Evolutionary conservation across 1,139 yeast species (phyloP), one percentile per base, ranked within the genome.

Genomic region (Geotrichum bryndzae): DNA sequence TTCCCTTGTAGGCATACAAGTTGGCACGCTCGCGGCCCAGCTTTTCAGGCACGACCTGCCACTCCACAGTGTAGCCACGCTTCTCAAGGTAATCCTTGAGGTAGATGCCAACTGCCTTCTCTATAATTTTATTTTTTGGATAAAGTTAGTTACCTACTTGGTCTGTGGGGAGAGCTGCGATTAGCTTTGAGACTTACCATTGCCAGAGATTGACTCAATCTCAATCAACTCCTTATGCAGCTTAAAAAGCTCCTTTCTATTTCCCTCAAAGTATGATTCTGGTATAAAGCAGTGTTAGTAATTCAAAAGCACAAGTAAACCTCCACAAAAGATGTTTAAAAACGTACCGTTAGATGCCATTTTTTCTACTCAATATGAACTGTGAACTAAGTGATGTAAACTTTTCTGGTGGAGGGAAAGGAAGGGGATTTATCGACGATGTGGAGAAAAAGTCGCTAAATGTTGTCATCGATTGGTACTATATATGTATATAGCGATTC

Each of bases 1-100:
- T 58, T 1, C 86, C 85, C 25, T 73, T 66, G 69, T 84, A 86
- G 4, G 89, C 89, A 68, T 82, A 86, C 33, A 86, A 74, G 67
- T 86, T 85, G 55, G 62, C 61, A 1, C 60, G 62, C 67, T 75
- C 75, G 57, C 87, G 76, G 6, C 71, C 71, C 1, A 68, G 61
- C 6, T 70, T 72, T 59, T 71, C 72, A 4, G 70, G 72, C 18
- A 82, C 78, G 11, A 69, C 61, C 64, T 80, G 80, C 38, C 73
- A 64, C 66, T 83, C 86, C 1, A 85, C 87, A 0, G 83, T 80
- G 62, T 83, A 77, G 0, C 86, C 86, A 13, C 73, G 75, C 3
- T 67, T 56, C 33, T 70, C 68, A 29, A 84, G 76, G 66, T 80
- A 82, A 0, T 67, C 59, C 51, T 70, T 66, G 53, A 83, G 68